Evolutionary conservation across 805 yeast species (phyloP), one percentile per base, ranked within the genome.

Genomic region (Teunomyces gatunensis): DNA sequence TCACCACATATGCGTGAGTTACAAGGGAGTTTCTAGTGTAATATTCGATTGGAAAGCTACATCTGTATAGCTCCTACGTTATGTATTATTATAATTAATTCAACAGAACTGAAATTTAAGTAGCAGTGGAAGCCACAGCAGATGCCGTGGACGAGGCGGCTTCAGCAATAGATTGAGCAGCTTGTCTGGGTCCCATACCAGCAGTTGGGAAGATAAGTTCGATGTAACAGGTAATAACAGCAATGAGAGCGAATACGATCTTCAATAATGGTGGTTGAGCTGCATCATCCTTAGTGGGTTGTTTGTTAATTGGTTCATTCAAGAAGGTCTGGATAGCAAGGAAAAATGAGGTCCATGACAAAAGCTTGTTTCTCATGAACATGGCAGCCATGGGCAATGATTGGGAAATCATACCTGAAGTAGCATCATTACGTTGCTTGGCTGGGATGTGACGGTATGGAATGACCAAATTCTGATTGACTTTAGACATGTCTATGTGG

Each of bases 301-400:
- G 64, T 57, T 61, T 62, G 55, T 64, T 59, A 54, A 56, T 50
- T 6, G 78, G 78, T 47, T 73, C 75, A 49, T 70, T 75, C 58
- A 80, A 67, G 53, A 63, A 79, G 1, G 78, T 51, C 54, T 76
- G 81, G 21, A 79, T 55, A 4, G 81, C 71, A 50, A 79, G 72
- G 48, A 81, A 70, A 20, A 81, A 57, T 3, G 85, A 64, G 18
- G 82, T 65, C 86, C 86, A 79, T 10, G 83, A 70, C 55, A 80
- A 61, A 52, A 80, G 64, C 58, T 77, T 80, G 61, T 79, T 79
- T 56, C 74, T 77, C 78, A 82, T 72, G 64, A 82, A 81, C 81
- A 82, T 80, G 41, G 86, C 86, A 3, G 84, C 83, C 84, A 82
- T 79, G 28, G 87, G 86, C 67, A 82, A 75, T 13, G 84, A 71